Conservation (phyloP, 2,329 filamentous ascomycete genomes). For the Fusarium sp. region DNA sequence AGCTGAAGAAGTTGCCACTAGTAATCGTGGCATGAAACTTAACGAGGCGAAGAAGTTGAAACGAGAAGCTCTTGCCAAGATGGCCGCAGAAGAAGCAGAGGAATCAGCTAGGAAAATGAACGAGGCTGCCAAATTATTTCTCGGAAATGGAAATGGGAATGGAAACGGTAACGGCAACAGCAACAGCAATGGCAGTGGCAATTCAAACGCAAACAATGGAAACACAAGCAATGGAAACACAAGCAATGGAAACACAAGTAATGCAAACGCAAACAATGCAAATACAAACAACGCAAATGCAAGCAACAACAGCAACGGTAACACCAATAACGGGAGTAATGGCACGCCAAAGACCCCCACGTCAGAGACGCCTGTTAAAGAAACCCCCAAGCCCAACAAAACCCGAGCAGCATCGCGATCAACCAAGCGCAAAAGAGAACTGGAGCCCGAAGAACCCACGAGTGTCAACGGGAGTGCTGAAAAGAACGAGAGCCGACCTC, state of each 20-base stretch:
- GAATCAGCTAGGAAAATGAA: constrained; percentile 66
- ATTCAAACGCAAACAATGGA: not conserved
- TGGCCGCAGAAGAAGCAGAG: constrained; percentile 71
- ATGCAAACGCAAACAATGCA: not conserved
- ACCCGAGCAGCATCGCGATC: constrained; percentile 49
- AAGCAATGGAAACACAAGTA: not conserved
- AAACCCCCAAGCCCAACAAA: constrained; percentile 43
- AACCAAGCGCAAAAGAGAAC: constrained; percentile 61
- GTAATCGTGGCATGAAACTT: constrained; percentile 80
- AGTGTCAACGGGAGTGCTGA: constrained; percentile 46
- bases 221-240: constrained; percentile 31
- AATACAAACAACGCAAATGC: not conserved
- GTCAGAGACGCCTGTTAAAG: constrained; percentile 47
- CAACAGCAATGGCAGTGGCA: constrained; percentile 18
- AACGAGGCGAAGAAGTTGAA: constrained; percentile 83
- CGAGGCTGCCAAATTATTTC: constrained; percentile 59
- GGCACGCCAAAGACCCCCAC: constrained; percentile 43
- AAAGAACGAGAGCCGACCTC: constrained; percentile 50
- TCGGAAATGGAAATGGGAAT: constrained; percentile 49
- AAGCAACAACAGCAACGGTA: not conserved
- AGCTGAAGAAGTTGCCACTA: constrained; percentile 71
- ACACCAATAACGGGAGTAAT: constrained; percentile 27
- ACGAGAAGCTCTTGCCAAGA: constrained; percentile 70
- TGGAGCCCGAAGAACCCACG: constrained; percentile 45
- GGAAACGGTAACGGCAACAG: constrained; percentile 9